A percentile compares a stretch with the other conserved stretches of the same genome.
Conservation (phyloP, 129 eudicot species). For the Ambrosia artemisiifolia region DNA sequence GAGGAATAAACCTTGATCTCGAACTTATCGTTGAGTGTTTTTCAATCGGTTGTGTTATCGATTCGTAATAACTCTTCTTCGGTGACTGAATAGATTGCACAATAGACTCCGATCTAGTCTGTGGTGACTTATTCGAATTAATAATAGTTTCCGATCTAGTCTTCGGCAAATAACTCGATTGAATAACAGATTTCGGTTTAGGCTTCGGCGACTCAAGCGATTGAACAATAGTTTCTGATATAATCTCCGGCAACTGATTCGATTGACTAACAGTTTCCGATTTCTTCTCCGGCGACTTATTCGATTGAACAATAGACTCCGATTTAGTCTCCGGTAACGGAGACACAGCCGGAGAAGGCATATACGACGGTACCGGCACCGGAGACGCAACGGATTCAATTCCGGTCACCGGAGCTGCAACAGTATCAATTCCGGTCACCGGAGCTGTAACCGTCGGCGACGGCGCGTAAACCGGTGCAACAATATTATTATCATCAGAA, state of each 20-base stretch:
- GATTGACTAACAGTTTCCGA: neutral
- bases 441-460: constrained; percentile 11
- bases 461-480: neutral
- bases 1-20: constrained; percentile 4
- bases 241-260: neutral
- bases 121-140: neutral
- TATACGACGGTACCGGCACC: neutral
- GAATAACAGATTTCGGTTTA: no score
- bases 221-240: no score
- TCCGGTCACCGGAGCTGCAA: constrained; percentile 12
- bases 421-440: neutral
- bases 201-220: no score
- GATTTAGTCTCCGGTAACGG: constrained; percentile 2
- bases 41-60: constrained; percentile 10
- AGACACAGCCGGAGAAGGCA: neutral
- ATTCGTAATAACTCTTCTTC: neutral
- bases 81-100: no score
- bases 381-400: constrained; percentile 15
- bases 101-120: neutral
- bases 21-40: constrained; percentile 15
- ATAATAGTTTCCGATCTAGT: neutral
- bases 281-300: neutral
- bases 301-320: neutral
- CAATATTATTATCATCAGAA: neutral
- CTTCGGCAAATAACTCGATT: neutral